Percentiles rank a stretch among this genome's conserved stretches.
phyloP scores from a whole-genome alignment of 1,284 basidiomycete species.

The Ceratobasidium sp. region DNA sequence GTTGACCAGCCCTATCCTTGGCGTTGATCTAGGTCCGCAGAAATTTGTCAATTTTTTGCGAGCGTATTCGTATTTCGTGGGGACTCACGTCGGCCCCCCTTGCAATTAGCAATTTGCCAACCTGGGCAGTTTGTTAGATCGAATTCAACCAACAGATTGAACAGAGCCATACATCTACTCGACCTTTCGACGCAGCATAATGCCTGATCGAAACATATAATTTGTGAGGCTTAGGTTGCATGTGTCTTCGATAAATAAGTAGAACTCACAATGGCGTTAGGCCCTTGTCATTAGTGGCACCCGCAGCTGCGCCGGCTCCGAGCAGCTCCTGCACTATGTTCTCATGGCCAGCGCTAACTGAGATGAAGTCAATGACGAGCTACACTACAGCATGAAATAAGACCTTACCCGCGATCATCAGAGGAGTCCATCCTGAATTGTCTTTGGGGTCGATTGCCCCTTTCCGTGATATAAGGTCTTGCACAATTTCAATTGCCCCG shows the following conservation, averaged over 20 bases:
- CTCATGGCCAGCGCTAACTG: slow-evolving; percentile 85
- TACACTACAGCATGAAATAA: slow-evolving; percentile 24
- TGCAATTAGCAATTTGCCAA: slow-evolving; percentile 85
- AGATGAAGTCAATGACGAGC: slow-evolving; percentile 44
- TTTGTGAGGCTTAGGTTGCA: background rate
- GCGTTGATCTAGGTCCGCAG: slow-evolving; percentile 79
- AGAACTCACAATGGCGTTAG: slow-evolving; percentile 82
- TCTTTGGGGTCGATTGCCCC: slow-evolving; percentile 81
- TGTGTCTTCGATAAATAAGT: background rate
- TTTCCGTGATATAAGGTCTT: slow-evolving; percentile 79
- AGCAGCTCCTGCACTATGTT: slow-evolving; percentile 83
- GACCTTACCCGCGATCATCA: slow-evolving; percentile 84
- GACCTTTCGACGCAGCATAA: slow-evolving; percentile 94
- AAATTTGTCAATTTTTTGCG: too few species aligned
- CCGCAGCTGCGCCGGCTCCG: slow-evolving; percentile 86
- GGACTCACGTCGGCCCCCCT: slow-evolving; percentile 84
- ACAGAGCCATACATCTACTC: slow-evolving; percentile 74
- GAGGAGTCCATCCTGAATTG: slow-evolving; percentile 83
- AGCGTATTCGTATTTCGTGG: too few species aligned
- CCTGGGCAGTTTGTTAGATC: slow-evolving; percentile 64
- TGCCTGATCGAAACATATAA: slow-evolving; percentile 66
- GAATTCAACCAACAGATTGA: background rate
- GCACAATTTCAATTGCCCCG: slow-evolving; percentile 73
- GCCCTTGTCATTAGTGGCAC: slow-evolving; percentile 86
- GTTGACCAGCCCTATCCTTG: slow-evolving; percentile 90